Base-by-base conservation (phyloP, 371 early-diverging fungal species). In the Rhizopus sp. region DNA sequence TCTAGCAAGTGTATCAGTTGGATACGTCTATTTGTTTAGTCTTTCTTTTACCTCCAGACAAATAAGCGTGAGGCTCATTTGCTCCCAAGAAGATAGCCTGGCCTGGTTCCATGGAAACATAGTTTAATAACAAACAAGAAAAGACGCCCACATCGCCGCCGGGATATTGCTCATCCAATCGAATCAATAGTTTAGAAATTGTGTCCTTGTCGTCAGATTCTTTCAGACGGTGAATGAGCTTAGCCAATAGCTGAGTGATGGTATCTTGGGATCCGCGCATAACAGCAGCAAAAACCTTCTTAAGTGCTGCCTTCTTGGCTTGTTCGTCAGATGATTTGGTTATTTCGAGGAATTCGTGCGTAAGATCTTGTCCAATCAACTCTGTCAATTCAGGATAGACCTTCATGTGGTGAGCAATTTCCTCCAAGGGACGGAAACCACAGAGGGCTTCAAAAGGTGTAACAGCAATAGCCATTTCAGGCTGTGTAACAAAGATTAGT, bases 401-500 rank as follows among this genome's bases (percentile, higher is more conserved):
- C 3, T 77, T 66, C 53, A 96, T 55, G 65, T 87, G 78, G 3
- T 54, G 58, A 8, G 63, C 68, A 52, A 98, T 96, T 69, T 94
- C 93, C 5, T 81, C 65, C 51, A 96, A 72, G 3, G 94, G 92
- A 39, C 94, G 78, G 83, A 98, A 98, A n/a, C 95, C 96, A 72
- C 93, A 93, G 50, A 98, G 80, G 0, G 95, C 96, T 73, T 96
- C 94, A 68, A 98, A 98, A 17, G 88, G 86, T 6, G 97, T 96
- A 34, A 98, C 73, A 8, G 97, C 99, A 53, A 98, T 77, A 3
- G 98, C 93, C 97, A 98, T 97, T 73, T 98, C 99, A 3, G 99
- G 99, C 83, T 98, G 63, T 13, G 53, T 17, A 40, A 47, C 34
- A 38, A 5, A 52, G 15, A 29, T 42, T 32, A 33, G 50, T 31